Evolutionary conservation across 441 rosid genomes (phyloP), one percentile per base, ranked within the genome.

Genomic region (Euphorbia neoarborescens): DNA sequence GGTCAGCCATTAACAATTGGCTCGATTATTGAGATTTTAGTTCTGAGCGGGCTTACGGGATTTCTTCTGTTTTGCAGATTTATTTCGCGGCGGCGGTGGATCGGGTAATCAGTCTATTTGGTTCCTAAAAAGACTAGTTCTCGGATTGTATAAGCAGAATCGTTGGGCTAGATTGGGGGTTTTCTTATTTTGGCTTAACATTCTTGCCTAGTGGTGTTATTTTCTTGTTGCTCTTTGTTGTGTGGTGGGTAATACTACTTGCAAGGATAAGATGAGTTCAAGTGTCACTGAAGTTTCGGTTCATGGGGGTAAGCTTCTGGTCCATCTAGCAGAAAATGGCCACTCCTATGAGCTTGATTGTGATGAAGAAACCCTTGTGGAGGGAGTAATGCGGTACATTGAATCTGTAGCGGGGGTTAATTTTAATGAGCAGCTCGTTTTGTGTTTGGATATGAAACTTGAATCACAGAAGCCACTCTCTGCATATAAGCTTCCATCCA

Each of bases 311-410:
- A 95, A 87, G 84, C 96, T 95, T 77, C 73, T 86, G 72, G 92
- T 95, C 65, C 92, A 88, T 74, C 75, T 89, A 75, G 92, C 99
- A 27, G 97, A 95, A 78, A 87, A 90, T 78, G 99, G 99, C 14
- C 91, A 73, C 72, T 88, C 97, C 5, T 86, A 82, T 74, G 88
- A 81, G 76, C 85, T 92, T 48, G 85, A 86, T 14, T 92, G 96
- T 77, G 75, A 82, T 77, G 94, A 82, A 69, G 79, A 82, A 11
- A 86, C 92, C 63, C 72, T 76, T 28, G 95, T 92, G 62, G 97
- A 89, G 69, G 75, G 81, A 13, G 91, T 95, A 38, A 89, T 95
- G 94, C 87, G 85, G 73, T 69, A 65, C 56, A 81, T 92, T 40
- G 84, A 88, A 81, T 78, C 92, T 0, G 81, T 70, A 28, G 69